A percentile compares a stretch with the other conserved stretches of the same genome.
phyloP scores from a whole-genome alignment of 345 rosid genomes.

The Anastatica hierochuntica region DNA sequence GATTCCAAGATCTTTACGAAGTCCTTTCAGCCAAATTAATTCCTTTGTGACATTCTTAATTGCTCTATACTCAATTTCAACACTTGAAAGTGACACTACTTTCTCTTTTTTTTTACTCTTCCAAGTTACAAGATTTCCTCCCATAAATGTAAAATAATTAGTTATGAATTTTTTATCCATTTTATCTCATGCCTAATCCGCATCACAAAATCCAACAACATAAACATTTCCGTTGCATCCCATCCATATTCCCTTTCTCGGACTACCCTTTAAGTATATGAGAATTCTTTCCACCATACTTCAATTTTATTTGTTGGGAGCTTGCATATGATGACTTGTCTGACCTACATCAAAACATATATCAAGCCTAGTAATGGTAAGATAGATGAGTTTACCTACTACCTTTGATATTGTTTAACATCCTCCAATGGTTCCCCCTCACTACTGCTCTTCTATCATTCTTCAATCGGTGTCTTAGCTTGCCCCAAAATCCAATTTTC shows the following conservation, averaged over 20 bases:
- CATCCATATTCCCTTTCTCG: neutral
- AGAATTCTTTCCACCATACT: neutral
- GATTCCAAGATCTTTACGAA: neutral
- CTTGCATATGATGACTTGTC: neutral
- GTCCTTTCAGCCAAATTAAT: neutral
- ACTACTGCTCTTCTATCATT: neutral
- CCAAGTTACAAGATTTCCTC: neutral
- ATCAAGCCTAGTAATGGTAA: neutral
- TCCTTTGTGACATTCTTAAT: neutral
- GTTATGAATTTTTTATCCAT: no score
- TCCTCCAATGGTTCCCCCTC: neutral
- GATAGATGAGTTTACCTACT: neutral
- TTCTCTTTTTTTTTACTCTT: neutral
- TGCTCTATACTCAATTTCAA: neutral
- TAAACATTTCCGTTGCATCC: neutral
- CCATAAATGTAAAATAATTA: no score
- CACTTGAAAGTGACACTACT: neutral
- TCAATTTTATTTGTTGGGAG: neutral
- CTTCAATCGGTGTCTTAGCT: neutral
- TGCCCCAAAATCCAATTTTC: neutral
- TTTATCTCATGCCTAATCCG: neutral
- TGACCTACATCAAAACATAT: neutral
- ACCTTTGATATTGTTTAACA: neutral
- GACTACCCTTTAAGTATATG: neutral
- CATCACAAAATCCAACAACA: neutral